Percentiles rank a stretch among this genome's conserved stretches.
Conservation (phyloP, 1,139 yeast species). For the Pneumocystis wakefieldiae region DNA sequence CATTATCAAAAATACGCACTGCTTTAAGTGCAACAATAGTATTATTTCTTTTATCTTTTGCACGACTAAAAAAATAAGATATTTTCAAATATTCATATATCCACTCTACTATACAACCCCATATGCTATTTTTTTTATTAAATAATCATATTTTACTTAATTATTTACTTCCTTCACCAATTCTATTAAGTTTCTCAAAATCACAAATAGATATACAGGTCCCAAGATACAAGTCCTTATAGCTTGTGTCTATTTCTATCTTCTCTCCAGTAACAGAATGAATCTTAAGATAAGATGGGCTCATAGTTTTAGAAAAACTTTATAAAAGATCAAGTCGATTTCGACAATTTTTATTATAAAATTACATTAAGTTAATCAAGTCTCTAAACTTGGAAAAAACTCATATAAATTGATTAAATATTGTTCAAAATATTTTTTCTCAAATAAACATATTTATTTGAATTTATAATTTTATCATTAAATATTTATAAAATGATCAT, state of each 20-base stretch:
- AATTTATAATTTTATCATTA: neutral
- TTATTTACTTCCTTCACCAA: slow-evolving; percentile 15
- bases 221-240: neutral
- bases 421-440: neutral
- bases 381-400: neutral
- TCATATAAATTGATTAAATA: neutral
- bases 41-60: slow-evolving; percentile 40
- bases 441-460: neutral
- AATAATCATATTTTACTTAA: neutral
- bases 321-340: neutral
- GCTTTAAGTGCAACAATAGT: slow-evolving; percentile 57
- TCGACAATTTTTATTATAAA: neutral
- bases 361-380: neutral
- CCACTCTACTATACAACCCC: neutral
- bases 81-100: slow-evolving; percentile 30
- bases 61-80: slow-evolving; percentile 38
- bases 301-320: neutral
- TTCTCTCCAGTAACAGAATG: neutral
- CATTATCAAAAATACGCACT: slow-evolving; percentile 41
- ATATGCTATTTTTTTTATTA: neutral
- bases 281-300: neutral
- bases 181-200: slow-evolving; percentile 10
- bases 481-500: neutral
- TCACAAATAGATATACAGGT: neutral
- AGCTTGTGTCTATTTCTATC: neutral